Evolutionary conservation across 2,329 filamentous ascomycete species (phyloP), one percentile per base, ranked within the genome.

Genomic region (Diaporthe vaccinii): DNA sequence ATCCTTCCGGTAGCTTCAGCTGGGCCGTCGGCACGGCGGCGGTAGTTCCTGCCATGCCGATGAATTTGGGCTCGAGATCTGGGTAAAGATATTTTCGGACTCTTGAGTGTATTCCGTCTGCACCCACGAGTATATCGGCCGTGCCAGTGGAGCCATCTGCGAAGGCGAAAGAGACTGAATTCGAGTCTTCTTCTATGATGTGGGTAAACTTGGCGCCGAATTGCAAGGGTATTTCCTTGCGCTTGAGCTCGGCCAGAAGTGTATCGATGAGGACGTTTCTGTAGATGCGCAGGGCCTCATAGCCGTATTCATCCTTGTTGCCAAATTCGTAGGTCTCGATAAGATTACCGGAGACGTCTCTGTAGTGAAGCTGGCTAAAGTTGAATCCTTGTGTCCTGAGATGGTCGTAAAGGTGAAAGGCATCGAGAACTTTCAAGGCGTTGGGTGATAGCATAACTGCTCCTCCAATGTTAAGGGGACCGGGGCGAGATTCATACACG

Each of bases 401-500:
- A 3, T 84, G 82, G 1, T 84, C 61, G 78, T 90, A 90, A 3
- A 91, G 82, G 0, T 84, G 86, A 0, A 92, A 80, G 0, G 79
- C 80, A 76, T 91, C 87, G 0, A 92, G 84, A 53, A 91, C 83
- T 5, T 85, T 84, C 1, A 92, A 84, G 0, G 89, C 88, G 72
- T 92, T 92, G 7, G 90, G 90, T 0, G 89, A 90, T 3, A 92
- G 85, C 87, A 91, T 90, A 41, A 92, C 83, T 0, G 88, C 89
- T 3, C 90, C 90, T 25, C 88, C 87, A 34, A 87, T 86, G 75
- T 87, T 84, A 2, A 86, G 83, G 1, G 86, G 83, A 0, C 84
- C 83, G 0, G 82, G 75, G 12, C 87, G 85, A 20, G 84, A 83
- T 76, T 92, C 90, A 76, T 90, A 91, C 69, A 92, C 81, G 3